Evolutionary conservation across 371 early-diverging fungal species (phyloP).

Genomic region (Blakeslea trispora): DNA sequence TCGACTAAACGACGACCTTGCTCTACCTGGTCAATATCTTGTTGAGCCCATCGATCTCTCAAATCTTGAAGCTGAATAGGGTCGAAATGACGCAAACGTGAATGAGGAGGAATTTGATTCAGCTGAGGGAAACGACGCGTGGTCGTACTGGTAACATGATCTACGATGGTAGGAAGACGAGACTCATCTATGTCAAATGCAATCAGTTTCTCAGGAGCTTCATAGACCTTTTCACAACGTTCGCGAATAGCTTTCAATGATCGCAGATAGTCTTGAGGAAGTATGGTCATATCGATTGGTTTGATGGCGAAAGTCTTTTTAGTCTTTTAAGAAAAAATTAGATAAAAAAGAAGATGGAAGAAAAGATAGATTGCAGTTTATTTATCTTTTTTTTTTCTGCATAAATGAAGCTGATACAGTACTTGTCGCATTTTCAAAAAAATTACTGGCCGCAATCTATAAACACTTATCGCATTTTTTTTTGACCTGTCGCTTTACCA

Average conservation of each 20-base stretch:
- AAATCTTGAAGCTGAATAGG: conserved; percentile 56
- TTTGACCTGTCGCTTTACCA: no score
- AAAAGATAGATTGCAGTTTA: conserved; percentile 59
- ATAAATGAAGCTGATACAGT: neutral
- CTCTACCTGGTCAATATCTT: conserved; percentile 52
- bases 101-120: conserved; percentile 80
- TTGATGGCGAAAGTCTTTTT: conserved; percentile 5
- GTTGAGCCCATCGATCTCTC: conserved; percentile 27
- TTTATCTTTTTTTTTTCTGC: conserved; percentile 1
- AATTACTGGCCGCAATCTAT: no score
- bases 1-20: conserved; percentile 77
- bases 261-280: conserved; percentile 62
- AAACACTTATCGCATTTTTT: no score
- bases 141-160: conserved; percentile 68
- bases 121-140: conserved; percentile 68
- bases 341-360: neutral
- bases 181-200: conserved; percentile 72
- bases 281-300: conserved; percentile 26
- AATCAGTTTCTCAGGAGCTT: conserved; percentile 53
- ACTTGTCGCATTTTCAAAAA: no score
- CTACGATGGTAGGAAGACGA: conserved; percentile 65
- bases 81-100: conserved; percentile 87
- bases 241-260: conserved; percentile 82
- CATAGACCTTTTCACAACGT: conserved; percentile 67
- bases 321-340: conserved; percentile 5